These are phyloP conservation scores for Pelagomonas calceolata DNA, from an alignment of 108 stramenopile species.

Conservation along the genomic window DNA sequence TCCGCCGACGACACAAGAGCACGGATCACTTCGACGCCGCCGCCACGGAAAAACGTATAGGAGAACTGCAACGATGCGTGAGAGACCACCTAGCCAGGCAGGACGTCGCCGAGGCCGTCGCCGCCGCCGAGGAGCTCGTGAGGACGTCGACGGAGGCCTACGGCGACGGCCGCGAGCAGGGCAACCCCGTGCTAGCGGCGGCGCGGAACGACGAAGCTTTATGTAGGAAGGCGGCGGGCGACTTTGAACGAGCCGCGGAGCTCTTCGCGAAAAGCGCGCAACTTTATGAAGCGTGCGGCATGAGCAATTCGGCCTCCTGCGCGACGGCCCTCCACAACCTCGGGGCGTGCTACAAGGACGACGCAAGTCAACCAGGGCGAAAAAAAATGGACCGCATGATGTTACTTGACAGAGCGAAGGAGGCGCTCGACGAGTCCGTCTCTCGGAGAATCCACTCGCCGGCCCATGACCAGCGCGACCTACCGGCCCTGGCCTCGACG, in stretches of 20 bases:
- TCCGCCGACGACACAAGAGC: too few relatives aligned
- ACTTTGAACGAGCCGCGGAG: not conserved
- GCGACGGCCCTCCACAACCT: not conserved
- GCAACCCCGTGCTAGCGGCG: not conserved
- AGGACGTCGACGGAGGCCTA: not conserved
- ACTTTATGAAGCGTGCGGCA: not conserved
- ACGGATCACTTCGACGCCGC: too few relatives aligned
- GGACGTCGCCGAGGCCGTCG: not conserved
- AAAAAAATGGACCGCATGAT: not conserved
- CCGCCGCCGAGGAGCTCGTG: not conserved
- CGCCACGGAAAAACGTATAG: too few relatives aligned
- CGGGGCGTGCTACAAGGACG: not conserved
- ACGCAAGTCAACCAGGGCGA: not conserved
- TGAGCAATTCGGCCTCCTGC: not conserved
- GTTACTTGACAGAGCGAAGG: not conserved
- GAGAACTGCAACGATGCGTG: too few relatives aligned
- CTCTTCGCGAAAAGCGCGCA: not conserved
- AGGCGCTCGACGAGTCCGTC: not conserved
- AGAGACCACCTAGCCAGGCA: not conserved
- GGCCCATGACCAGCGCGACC: not conserved
- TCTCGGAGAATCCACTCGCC: not conserved
- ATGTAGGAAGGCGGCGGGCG: not conserved
- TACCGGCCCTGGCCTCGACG: not conserved
- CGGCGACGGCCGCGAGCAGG: not conserved
- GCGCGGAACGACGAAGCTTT: not conserved